A percentile compares a stretch with the other conserved stretches of the same genome.
Evolutionary conservation across 106 monocot species (phyloP).

Genomic region (Platanthera zijinensis): DNA sequence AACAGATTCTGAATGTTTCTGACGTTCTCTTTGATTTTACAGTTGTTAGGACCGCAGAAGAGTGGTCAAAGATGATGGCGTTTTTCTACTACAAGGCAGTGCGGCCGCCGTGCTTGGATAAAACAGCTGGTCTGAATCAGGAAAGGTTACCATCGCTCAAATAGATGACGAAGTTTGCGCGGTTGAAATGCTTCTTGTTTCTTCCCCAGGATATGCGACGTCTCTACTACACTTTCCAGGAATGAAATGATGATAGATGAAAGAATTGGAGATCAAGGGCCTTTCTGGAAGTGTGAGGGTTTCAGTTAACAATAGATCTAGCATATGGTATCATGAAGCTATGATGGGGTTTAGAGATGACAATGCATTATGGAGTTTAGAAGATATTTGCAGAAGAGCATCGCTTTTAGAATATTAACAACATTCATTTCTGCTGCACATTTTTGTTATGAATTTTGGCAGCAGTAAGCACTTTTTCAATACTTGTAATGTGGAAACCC

Average conservation of each 20-base stretch:
- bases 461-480: no score
- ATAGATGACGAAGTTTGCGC: neutral
- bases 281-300: neutral
- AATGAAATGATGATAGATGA: neutral
- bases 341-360: no score
- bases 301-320: neutral
- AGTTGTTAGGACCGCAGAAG: conserved; percentile 72
- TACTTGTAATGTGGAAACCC: no score
- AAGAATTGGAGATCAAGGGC: neutral
- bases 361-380: no score
- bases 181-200: neutral
- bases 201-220: neutral
- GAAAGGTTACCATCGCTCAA: conserved; percentile 67
- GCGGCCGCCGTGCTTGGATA: conserved; percentile 49
- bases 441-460: no score
- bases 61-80: conserved; percentile 93
- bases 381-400: no score
- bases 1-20: neutral
- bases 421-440: no score
- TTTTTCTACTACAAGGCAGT: conserved; percentile 92
- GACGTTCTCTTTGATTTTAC: conserved; percentile 3
- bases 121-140: conserved; percentile 43
- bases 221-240: neutral
- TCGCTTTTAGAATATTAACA: no score
- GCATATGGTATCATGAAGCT: neutral